Evolutionary conservation across 805 yeast species (phyloP).

Genomic region (Lachancea dasiensis): DNA sequence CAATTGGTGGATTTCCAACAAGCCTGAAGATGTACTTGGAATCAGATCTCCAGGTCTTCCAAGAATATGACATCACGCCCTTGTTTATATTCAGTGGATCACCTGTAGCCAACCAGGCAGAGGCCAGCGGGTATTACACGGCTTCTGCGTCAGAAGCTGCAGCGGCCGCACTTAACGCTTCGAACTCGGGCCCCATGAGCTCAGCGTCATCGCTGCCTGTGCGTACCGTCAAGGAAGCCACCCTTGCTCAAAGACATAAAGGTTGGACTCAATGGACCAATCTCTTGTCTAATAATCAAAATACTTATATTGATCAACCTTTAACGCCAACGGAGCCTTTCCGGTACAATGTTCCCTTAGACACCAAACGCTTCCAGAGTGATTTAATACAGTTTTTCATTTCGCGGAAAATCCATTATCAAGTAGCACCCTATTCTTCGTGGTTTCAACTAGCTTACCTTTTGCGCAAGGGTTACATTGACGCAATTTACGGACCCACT

Average conservation of each 20-base stretch:
- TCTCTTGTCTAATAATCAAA: slow-evolving; percentile 30
- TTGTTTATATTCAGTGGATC: slow-evolving; percentile 74
- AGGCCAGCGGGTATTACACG: slow-evolving; percentile 22
- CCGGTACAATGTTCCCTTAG: slow-evolving; percentile 46
- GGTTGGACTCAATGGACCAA: slow-evolving; percentile 42
- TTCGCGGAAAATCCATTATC: slow-evolving; percentile 51
- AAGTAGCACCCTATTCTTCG: slow-evolving; percentile 79
- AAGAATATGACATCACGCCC: slow-evolving; percentile 63
- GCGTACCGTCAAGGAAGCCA: slow-evolving; percentile 24
- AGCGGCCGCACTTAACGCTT: slow-evolving; percentile 12
- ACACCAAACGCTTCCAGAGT: slow-evolving; percentile 43
- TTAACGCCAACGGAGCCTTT: slow-evolving; percentile 41
- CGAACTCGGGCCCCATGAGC: slow-evolving; percentile 8
- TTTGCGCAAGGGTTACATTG: slow-evolving; percentile 48
- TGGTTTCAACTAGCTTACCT: slow-evolving; percentile 76
- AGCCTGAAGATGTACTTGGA: slow-evolving; percentile 52
- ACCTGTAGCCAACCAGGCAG: slow-evolving; percentile 34
- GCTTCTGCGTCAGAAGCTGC: slow-evolving; percentile 23
- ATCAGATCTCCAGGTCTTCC: slow-evolving; percentile 56
- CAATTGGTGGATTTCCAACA: slow-evolving; percentile 76
- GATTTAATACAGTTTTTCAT: slow-evolving; percentile 55
- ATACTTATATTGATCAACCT: slow-evolving; percentile 32
- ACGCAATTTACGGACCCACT: slow-evolving; percentile 78
- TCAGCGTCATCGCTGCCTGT: slow-evolving; percentile 14
- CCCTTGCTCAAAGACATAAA: slow-evolving; percentile 40